Conservation (phyloP, 106 monocot genomes). For the Iris macrosiphon region DNA sequence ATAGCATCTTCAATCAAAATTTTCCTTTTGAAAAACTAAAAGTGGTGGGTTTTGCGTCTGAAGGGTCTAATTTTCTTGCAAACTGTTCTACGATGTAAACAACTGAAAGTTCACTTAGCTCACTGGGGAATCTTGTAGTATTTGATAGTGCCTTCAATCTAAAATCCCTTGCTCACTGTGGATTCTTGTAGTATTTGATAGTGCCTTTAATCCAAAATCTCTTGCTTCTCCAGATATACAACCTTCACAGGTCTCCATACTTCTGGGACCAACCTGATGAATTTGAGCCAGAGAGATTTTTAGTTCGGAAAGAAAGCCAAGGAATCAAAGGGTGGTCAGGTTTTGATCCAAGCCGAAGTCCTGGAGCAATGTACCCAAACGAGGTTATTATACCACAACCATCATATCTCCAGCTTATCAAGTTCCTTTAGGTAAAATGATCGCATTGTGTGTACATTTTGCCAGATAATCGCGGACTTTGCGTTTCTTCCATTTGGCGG, state of each 20-base stretch:
- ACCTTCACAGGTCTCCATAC: conserved; percentile 93
- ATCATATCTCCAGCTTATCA: background rate
- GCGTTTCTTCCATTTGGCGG: conserved; percentile 95
- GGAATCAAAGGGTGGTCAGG: conserved; percentile 84
- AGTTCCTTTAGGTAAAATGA: too few species aligned
- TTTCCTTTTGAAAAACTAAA: too few species aligned
- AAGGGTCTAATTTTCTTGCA: too few species aligned
- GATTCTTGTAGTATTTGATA: too few species aligned
- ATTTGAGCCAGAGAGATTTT: conserved; percentile 93
- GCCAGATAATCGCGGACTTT: conserved; percentile 75
- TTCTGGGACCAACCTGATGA: conserved; percentile 87
- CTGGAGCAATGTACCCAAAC: conserved; percentile 90
- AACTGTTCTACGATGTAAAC: too few species aligned
- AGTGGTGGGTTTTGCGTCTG: too few species aligned
- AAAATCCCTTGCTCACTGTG: too few species aligned
- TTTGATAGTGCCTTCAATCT: too few species aligned
- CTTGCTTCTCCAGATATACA: conserved; percentile 53
- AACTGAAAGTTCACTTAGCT: too few species aligned
- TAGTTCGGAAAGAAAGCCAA: conserved; percentile 52
- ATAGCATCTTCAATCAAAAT: too few species aligned
- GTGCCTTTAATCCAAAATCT: too few species aligned
- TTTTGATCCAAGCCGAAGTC: conserved; percentile 73
- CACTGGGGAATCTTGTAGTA: too few species aligned
- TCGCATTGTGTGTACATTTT: background rate
- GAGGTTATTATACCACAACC: conserved; percentile 49